These are phyloP conservation scores for Suhomyces sp. DNA, from an alignment of 805 yeast genomes.

Conservation along the genomic window DNA sequence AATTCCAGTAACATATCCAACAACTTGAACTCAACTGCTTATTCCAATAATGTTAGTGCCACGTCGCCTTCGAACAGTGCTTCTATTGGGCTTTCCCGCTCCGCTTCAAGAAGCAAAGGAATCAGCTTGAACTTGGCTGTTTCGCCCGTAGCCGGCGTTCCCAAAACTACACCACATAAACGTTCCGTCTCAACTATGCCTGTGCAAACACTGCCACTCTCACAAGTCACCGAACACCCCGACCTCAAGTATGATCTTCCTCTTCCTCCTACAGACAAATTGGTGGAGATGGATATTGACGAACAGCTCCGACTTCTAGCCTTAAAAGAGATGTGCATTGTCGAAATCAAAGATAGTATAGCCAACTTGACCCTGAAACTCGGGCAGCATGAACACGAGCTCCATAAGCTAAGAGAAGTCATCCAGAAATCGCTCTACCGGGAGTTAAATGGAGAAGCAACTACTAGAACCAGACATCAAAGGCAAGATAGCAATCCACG, in stretches of 20 bases:
- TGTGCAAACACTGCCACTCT: neutral
- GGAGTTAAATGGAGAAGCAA: slow-evolving; percentile 27
- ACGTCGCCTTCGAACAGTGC: neutral
- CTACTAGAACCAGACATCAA: slow-evolving; percentile 10
- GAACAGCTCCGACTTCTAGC: slow-evolving; percentile 61
- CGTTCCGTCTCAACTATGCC: neutral
- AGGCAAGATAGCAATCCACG: slow-evolving; percentile 23
- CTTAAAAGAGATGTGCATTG: slow-evolving; percentile 62
- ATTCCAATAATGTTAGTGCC: neutral
- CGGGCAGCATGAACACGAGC: slow-evolving; percentile 44
- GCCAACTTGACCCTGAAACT: slow-evolving; percentile 41
- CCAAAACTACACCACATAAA: neutral
- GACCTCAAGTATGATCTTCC: slow-evolving; percentile 27
- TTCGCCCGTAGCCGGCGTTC: slow-evolving; percentile 17
- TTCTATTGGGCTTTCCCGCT: neutral
- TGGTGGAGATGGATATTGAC: slow-evolving; percentile 40
- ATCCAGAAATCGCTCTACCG: slow-evolving; percentile 46
- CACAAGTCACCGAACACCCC: neutral
- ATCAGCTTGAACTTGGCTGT: slow-evolving; percentile 32
- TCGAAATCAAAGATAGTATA: slow-evolving; percentile 59
- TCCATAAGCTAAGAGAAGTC: slow-evolving; percentile 46
- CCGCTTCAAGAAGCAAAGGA: slow-evolving; percentile 25
- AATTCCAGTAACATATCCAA: neutral
- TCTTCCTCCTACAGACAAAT: slow-evolving; percentile 30
- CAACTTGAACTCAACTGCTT: neutral